phyloP scores from a whole-genome alignment of 768 basidiomycete species.

The Amanita pallidorosea region DNA sequence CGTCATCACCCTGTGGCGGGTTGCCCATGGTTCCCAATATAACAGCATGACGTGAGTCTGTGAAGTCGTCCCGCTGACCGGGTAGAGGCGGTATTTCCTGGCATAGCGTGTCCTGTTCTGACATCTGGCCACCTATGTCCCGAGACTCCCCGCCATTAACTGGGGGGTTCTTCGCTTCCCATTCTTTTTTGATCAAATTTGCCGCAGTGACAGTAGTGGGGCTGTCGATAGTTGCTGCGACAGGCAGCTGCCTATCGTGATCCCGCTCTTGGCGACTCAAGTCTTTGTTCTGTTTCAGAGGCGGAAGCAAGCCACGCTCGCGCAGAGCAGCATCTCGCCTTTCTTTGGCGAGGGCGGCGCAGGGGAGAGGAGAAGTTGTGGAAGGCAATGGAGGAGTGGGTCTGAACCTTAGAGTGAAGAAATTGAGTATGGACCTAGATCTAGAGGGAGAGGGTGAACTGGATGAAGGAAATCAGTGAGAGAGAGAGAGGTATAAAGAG shows the following conservation, averaged over 20 bases:
- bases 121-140: background rate
- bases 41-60: background rate
- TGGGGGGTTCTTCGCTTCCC: constrained; percentile 31
- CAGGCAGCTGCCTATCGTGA: constrained; percentile 24
- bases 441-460: constrained; percentile 12
- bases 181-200: constrained; percentile 40
- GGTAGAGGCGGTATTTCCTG: too few species aligned
- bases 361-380: constrained; percentile 7
- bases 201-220: constrained; percentile 31
- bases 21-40: background rate
- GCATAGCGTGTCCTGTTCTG: too few species aligned
- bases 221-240: constrained; percentile 10
- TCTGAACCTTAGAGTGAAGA: constrained; percentile 22
- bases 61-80: background rate
- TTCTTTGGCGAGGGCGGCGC: constrained; percentile 19
- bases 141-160: constrained; percentile 18
- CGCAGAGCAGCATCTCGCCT: constrained; percentile 47
- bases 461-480: background rate
- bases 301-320: constrained; percentile 48
- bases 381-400: background rate
- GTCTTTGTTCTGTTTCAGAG: constrained; percentile 28
- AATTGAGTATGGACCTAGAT: constrained; percentile 21
- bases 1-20: background rate
- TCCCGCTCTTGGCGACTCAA: constrained; percentile 30
- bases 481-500: background rate